phyloP scores from a whole-genome alignment of 805 yeast species.

The Cyberlindnera misumaiensis region DNA sequence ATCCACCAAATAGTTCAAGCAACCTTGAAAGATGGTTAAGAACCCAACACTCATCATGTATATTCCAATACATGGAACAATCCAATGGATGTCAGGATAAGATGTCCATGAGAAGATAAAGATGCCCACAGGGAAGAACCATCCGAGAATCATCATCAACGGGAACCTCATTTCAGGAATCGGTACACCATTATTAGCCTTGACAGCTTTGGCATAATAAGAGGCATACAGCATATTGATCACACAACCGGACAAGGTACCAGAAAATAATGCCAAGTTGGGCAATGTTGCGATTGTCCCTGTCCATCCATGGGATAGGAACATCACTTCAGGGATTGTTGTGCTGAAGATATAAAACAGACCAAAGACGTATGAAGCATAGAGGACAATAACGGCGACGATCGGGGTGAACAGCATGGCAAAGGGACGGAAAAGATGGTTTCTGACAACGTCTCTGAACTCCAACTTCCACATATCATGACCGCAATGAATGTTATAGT shows the following conservation, averaged over 20 bases:
- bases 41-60: slow-evolving; percentile 69
- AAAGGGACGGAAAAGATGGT: slow-evolving; percentile 15
- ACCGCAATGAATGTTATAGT: slow-evolving; percentile 12
- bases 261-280: slow-evolving; percentile 31
- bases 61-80: slow-evolving; percentile 65
- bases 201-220: no score
- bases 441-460: slow-evolving; percentile 9
- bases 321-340: slow-evolving; percentile 34
- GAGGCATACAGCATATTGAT: slow-evolving; percentile 27
- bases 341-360: slow-evolving; percentile 39
- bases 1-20: slow-evolving; percentile 59
- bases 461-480: slow-evolving; percentile 15
- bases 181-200: no score
- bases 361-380: slow-evolving; percentile 44
- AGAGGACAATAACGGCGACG: slow-evolving; percentile 35
- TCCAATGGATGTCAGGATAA: slow-evolving; percentile 57
- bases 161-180: slow-evolving; percentile 60
- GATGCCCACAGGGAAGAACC: slow-evolving; percentile 54
- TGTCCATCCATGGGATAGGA: slow-evolving; percentile 23
- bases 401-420: slow-evolving; percentile 23
- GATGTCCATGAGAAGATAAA: slow-evolving; percentile 79
- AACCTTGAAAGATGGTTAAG: slow-evolving; percentile 58
- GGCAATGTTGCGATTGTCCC: slow-evolving; percentile 29
- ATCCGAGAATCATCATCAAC: slow-evolving; percentile 59
- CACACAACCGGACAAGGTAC: slow-evolving; percentile 29